Conservation (phyloP, 805 yeast genomes). For the Priceomyces medius region DNA sequence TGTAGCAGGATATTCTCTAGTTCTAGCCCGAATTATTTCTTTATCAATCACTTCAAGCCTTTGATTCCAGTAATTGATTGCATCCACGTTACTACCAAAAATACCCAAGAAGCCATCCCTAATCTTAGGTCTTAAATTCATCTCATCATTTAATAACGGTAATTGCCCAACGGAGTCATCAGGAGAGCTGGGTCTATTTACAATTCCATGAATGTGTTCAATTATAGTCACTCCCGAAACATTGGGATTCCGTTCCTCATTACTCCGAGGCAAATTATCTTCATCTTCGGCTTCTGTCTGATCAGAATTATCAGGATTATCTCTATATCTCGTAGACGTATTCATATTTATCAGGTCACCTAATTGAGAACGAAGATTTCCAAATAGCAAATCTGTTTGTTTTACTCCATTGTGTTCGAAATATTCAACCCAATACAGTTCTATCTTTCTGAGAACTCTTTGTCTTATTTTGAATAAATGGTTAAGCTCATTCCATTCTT, state of each 20-base stretch:
- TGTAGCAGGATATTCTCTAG: constrained; percentile 72
- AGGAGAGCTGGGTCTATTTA: not conserved
- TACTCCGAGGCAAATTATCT: not conserved
- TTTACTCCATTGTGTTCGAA: constrained; percentile 39
- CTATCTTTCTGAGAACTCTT: constrained; percentile 54
- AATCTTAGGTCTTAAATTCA: constrained; percentile 55
- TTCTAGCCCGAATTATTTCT: constrained; percentile 64
- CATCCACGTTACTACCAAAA: constrained; percentile 72
- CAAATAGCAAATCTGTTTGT: constrained; percentile 26
- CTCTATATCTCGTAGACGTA: constrained; percentile 9
- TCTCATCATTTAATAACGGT: constrained; percentile 28
- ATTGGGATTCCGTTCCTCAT: constrained; percentile 1
- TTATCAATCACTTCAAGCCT: constrained; percentile 68
- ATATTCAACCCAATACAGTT: constrained; percentile 70
- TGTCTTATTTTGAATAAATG: constrained; percentile 59
- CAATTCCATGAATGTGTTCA: constrained; percentile 2
- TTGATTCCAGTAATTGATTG: constrained; percentile 73
- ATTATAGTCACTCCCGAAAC: not conserved
- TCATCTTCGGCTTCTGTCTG: not conserved
- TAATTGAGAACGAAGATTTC: constrained; percentile 25
- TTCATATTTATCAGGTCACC: constrained; percentile 29
- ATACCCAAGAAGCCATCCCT: constrained; percentile 60
- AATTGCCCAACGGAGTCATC: constrained; percentile 14
- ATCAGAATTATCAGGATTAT: constrained; percentile 2
- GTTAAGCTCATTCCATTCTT: constrained; percentile 82